Conservation (phyloP, 768 basidiomycete species). For the Boletus speciosus region DNA sequence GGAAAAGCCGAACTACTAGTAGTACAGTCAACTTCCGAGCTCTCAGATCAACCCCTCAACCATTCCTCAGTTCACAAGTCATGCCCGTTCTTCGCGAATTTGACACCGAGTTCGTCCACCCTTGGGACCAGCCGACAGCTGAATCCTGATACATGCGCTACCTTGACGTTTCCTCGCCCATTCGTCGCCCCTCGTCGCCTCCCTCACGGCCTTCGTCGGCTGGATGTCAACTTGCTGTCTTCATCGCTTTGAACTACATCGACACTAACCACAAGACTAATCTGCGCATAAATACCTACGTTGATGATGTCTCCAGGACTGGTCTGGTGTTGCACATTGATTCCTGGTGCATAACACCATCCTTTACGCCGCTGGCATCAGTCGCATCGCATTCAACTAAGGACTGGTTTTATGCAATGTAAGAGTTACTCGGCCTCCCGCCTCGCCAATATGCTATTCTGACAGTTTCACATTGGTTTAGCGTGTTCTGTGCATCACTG, state of each 20-base stretch:
- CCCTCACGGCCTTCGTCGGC: slow-evolving; percentile 9
- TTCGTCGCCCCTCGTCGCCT: slow-evolving; percentile 18
- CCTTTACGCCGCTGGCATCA: background rate
- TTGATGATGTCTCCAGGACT: slow-evolving; percentile 1
- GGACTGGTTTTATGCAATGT: background rate
- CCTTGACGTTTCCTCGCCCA: slow-evolving; percentile 9
- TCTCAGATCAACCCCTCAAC: background rate
- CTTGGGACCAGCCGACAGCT: background rate
- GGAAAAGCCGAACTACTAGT: too few relatives aligned
- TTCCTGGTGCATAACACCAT: slow-evolving; percentile 7
- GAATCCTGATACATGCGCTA: slow-evolving; percentile 4
- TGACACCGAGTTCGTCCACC: slow-evolving; percentile 3
- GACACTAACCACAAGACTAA: slow-evolving; percentile 4
- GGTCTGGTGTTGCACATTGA: slow-evolving; percentile 8
- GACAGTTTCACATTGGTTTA: background rate
- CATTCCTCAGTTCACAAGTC: background rate
- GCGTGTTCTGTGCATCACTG: background rate
- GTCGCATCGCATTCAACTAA: background rate
- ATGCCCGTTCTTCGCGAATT: slow-evolving; percentile 18
- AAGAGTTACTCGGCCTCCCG: background rate
- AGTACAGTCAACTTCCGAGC: too few relatives aligned
- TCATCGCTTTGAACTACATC: slow-evolving; percentile 18
- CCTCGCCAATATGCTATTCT: background rate
- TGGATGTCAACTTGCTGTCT: slow-evolving; percentile 12
- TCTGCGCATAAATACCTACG: slow-evolving; percentile 15